A percentile compares a stretch with the other conserved stretches of the same genome.
phyloP scores from a whole-genome alignment of 352 stramenopile genomes.

The Phytopythium ostracodes region DNA sequence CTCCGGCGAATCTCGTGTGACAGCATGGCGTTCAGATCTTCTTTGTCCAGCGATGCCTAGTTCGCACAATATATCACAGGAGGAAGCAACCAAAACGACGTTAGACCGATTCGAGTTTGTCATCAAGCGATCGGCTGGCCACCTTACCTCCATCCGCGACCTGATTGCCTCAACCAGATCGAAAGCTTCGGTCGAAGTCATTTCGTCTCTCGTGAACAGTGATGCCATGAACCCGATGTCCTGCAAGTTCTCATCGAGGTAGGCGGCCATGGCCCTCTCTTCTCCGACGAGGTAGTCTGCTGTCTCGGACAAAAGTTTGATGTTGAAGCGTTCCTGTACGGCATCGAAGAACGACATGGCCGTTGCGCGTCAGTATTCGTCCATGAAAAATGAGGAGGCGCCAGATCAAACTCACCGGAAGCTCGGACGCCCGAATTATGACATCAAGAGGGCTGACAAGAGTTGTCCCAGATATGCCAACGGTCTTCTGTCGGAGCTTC shows the following conservation, averaged over 20 bases:
- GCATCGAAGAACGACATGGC: neutral
- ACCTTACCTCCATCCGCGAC: slow-evolving; percentile 37
- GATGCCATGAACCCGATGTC: slow-evolving; percentile 30
- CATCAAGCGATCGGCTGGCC: slow-evolving; percentile 1
- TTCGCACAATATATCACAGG: neutral
- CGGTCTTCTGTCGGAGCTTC: slow-evolving; percentile 30
- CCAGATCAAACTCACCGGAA: slow-evolving; percentile 38
- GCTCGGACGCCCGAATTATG: slow-evolving; percentile 36
- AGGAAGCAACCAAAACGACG: neutral
- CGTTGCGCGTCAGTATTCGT: neutral
- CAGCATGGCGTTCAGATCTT: slow-evolving; percentile 50
- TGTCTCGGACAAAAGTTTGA: slow-evolving; percentile 31
- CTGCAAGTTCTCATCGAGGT: slow-evolving; percentile 27
- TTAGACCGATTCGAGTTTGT: neutral
- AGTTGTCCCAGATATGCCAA: slow-evolving; percentile 9
- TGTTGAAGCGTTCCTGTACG: slow-evolving; percentile 33
- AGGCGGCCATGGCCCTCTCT: slow-evolving; percentile 32
- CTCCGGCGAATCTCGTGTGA: slow-evolving; percentile 46
- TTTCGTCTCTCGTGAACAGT: slow-evolving; percentile 31
- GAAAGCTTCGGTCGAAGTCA: slow-evolving; percentile 17
- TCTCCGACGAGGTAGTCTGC: slow-evolving; percentile 27
- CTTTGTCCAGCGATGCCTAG: slow-evolving; percentile 45
- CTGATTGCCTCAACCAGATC: slow-evolving; percentile 31
- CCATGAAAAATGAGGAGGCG: neutral
- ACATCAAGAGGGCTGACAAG: slow-evolving; percentile 39